Evolutionary conservation across 2,329 filamentous ascomycete genomes (phyloP), one percentile per base, ranked within the genome.

Genomic region (Sporothrix euskadiensis): DNA sequence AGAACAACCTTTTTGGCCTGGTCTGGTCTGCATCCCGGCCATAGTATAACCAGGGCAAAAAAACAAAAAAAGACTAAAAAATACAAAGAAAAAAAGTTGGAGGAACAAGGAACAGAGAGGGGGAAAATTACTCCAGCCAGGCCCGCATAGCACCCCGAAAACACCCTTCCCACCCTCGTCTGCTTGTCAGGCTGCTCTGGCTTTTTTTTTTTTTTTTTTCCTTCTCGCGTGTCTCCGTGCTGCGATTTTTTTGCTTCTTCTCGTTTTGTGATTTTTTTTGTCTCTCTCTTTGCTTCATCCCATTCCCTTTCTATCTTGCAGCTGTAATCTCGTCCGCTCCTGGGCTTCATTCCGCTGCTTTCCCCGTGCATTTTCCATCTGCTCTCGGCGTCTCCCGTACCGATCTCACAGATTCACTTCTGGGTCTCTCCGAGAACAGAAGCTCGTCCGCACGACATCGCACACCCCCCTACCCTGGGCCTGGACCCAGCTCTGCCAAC

Each of bases 351-450:
- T 41, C 16, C 39, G 32, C n/a, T 71, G 26, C 54, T 41, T 49
- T 56, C 44, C 14, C 66, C 19, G 35, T 54, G n/a, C 16, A 30
- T 65, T 71, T 26, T 30, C 44, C 71, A 54, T 76, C 75, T 77
- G 72, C 49, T 39, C 52, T 76, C 75, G 75, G 75, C 75, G 75
- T 72, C 71, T 73, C 73, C 75, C 75, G 76, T 73, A 32, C 22
- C 3, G 4, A 14, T n/a, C 22, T 14, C 71, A 32, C 22, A 9
- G 9, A 22, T 22, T 41, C 19, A 35, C 7, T n/a, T 66, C 70
- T 75, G 70, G 72, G 69, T 54, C 30, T 68, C 69, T 41, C 72
- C 72, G 71, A 73, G 35, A 54, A 59, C 19, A 44, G 22, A 54
- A 66, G 71, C 57, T 66, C 49, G 41, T 39, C 49, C 69, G 65